These are phyloP conservation scores for Cytospora leucostoma DNA, from an alignment of 2,329 filamentous ascomycete genomes.

Conservation along the genomic window DNA sequence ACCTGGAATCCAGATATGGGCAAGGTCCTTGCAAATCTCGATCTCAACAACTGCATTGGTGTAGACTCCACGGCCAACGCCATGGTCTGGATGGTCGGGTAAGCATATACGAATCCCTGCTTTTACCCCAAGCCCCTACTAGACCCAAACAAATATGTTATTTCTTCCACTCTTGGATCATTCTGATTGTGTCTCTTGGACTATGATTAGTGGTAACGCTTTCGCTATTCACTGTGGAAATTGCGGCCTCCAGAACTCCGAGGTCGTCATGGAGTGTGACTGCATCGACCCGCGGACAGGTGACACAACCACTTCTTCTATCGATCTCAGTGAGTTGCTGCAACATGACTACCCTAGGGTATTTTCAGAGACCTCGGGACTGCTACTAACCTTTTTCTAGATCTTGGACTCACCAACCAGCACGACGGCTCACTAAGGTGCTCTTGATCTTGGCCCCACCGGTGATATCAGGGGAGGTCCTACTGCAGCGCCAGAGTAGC, in stretches of 20 bases:
- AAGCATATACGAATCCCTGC: not conserved
- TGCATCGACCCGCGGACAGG: not conserved
- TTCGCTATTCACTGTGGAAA: not conserved
- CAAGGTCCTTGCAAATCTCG: not conserved
- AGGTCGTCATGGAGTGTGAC: not conserved
- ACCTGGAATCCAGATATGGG: not conserved
- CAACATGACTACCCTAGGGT: not conserved
- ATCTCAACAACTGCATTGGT: conserved; percentile 20
- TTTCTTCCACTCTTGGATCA: not conserved
- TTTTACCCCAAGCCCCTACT: not conserved
- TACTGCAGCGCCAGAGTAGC: too few species aligned
- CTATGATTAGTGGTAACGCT: not conserved
- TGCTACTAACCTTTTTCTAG: not conserved
- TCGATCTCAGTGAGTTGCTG: conserved; percentile 3
- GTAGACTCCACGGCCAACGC: conserved; percentile 1
- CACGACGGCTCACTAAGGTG: not conserved
- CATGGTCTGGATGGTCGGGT: conserved; percentile 8
- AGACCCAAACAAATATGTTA: not conserved
- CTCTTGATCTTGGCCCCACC: not conserved
- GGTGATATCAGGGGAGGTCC: not conserved
- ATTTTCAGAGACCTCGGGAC: not conserved
- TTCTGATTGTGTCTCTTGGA: not conserved
- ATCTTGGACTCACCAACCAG: not conserved
- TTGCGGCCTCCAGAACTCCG: not conserved
- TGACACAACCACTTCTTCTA: not conserved